phyloP scores from a whole-genome alignment of 2,329 filamentous ascomycete species.

The Neonectria punicea region DNA sequence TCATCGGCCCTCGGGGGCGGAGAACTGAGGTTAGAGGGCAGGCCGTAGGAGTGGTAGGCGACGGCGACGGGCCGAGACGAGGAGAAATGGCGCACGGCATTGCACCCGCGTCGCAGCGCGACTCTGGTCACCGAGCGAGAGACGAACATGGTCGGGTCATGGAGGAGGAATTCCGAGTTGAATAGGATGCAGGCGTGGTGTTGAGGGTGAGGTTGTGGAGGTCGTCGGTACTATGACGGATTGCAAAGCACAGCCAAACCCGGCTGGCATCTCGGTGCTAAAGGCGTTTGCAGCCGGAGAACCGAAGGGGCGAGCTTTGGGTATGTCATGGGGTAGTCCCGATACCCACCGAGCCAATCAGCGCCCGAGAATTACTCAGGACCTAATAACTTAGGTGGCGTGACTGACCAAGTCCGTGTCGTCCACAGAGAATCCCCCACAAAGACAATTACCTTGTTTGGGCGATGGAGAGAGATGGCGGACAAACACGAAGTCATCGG shows the following conservation, averaged over 20 bases:
- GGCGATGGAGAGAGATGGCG: too few relatives aligned
- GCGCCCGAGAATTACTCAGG: conserved; percentile 46
- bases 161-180: conserved; percentile 20
- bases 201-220: conserved; percentile 21
- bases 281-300: conserved; percentile 45
- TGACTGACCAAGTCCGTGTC: conserved; percentile 6
- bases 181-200: conserved; percentile 19
- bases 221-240: conserved; percentile 23
- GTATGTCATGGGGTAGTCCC: conserved; percentile 44
- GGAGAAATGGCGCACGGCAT: conserved; percentile 55
- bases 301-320: conserved; percentile 32
- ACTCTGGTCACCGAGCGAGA: conserved; percentile 53
- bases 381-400: conserved; percentile 25
- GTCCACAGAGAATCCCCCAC: neutral
- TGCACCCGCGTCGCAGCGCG: conserved; percentile 54
- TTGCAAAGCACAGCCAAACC: conserved; percentile 35
- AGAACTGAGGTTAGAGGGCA: conserved; percentile 55
- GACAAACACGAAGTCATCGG: neutral
- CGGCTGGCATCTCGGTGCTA: conserved; percentile 42
- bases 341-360: conserved; percentile 53
- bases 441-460: neutral
- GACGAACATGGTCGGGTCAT: conserved; percentile 56
- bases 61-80: conserved; percentile 44
- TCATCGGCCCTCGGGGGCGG: conserved; percentile 55
- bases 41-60: conserved; percentile 64